phyloP scores from a whole-genome alignment of 2,329 filamentous ascomycete species.

The Xylaria sp. region DNA sequence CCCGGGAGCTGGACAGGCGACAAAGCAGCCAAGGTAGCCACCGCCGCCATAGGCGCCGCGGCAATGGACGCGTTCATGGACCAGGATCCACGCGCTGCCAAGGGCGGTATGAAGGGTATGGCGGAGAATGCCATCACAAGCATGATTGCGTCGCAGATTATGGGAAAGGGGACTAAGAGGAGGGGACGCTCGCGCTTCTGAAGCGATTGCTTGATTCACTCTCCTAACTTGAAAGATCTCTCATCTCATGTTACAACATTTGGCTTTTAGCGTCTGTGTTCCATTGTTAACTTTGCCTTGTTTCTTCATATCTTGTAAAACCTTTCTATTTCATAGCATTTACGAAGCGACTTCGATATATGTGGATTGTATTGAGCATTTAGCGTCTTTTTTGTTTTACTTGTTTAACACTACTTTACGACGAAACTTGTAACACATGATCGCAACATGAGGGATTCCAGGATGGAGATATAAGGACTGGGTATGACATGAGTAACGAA shows the following conservation, averaged over 20 bases:
- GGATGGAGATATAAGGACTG: not conserved
- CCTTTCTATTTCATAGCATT: not conserved
- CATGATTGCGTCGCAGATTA: conserved; percentile 47
- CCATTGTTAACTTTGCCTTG: not conserved
- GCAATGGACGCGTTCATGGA: conserved; percentile 59
- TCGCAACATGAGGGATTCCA: fast-evolving
- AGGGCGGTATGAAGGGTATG: conserved; percentile 46
- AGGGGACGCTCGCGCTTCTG: conserved; percentile 16
- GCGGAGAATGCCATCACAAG: conserved; percentile 48
- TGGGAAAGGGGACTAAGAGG: conserved; percentile 41
- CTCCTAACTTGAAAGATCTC: not conserved
- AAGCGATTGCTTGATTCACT: not conserved
- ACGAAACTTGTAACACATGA: not conserved
- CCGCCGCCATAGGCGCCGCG: conserved; percentile 60
- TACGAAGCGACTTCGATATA: not conserved
- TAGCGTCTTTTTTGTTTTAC: not conserved
- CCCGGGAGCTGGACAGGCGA: conserved; percentile 59
- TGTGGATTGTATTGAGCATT: not conserved
- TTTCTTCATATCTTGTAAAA: not conserved
- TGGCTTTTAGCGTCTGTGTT: not conserved
- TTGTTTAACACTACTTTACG: not conserved
- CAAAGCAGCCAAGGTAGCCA: conserved; percentile 61
- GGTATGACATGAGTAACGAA: not conserved
- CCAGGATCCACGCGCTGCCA: conserved; percentile 45
- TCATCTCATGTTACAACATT: not conserved